Percentiles rank a stretch among this genome's conserved stretches.
Evolutionary conservation across 1,284 basidiomycete genomes (phyloP).

Genomic region (Moesziomyces sp.): DNA sequence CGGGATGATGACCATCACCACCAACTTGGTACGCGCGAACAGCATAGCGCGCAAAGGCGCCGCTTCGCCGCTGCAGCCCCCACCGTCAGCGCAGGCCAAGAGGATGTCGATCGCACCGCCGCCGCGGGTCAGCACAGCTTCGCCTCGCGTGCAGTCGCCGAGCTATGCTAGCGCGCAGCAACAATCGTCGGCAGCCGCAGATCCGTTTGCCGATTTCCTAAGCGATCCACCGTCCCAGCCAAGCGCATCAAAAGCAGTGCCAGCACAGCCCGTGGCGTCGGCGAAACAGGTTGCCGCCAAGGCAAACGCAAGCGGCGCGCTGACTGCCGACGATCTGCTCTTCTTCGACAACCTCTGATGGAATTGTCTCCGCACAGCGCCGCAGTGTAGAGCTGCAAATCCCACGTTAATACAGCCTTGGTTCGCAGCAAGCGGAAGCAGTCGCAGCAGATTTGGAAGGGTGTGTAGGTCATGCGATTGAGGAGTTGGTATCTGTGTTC

Average conservation of each 20-base stretch:
- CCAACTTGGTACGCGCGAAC: conserved; percentile 20
- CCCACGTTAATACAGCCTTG: not conserved
- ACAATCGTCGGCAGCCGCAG: not conserved
- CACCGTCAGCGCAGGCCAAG: conserved; percentile 22
- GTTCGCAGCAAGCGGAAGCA: not conserved
- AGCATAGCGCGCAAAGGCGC: conserved; percentile 24
- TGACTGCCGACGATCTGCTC: conserved; percentile 44
- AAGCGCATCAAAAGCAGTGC: not conserved
- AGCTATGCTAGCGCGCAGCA: not conserved
- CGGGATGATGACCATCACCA: conserved; percentile 43
- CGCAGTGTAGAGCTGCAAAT: not conserved
- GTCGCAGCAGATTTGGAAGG: not conserved
- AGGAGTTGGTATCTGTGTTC: conserved; percentile 2
- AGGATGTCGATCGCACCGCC: conserved; percentile 25
- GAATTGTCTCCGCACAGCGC: not conserved
- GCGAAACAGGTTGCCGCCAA: conserved; percentile 2
- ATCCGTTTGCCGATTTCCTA: conserved; percentile 36
- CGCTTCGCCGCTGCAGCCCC: conserved; percentile 28
- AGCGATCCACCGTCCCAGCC: conserved; percentile 16
- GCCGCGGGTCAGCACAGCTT: conserved; percentile 17
- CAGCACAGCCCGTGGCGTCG: not conserved
- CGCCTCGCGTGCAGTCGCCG: conserved; percentile 8
- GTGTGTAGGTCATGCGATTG: not conserved
- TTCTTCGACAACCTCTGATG: conserved; percentile 44
- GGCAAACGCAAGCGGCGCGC: conserved; percentile 5